phyloP scores from a whole-genome alignment of 768 basidiomycete genomes.

The Butyriboletus loyo region DNA sequence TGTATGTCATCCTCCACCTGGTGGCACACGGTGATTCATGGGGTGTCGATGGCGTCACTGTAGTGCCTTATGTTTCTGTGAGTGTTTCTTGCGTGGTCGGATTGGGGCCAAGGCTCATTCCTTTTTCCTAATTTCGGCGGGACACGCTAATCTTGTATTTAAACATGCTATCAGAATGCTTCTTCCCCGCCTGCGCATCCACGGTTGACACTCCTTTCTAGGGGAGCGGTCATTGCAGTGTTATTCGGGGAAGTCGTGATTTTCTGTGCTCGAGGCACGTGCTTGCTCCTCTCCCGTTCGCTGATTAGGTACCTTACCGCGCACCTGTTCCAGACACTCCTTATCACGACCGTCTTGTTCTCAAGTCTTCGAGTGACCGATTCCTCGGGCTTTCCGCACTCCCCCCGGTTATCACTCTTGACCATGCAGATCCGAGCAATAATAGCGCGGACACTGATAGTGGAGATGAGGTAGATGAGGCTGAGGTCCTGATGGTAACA shows the following conservation, averaged over 20 bases:
- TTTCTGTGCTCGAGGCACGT: constrained; percentile 61
- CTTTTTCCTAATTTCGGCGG: not conserved
- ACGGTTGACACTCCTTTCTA: constrained; percentile 56
- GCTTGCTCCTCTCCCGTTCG: not conserved
- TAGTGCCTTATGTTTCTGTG: constrained; percentile 77
- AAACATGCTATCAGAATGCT: constrained; percentile 45
- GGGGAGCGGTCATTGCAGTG: constrained; percentile 56
- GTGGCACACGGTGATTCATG: constrained; percentile 26
- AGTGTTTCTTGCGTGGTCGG: constrained; percentile 23
- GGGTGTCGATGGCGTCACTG: constrained; percentile 39
- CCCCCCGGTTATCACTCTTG: constrained; percentile 18
- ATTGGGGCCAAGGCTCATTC: not conserved
- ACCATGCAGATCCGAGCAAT: constrained; percentile 15
- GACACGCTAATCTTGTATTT: not conserved
- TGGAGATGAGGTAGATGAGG: constrained; percentile 9
- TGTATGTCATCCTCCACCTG: constrained; percentile 61
- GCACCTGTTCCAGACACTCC: constrained; percentile 49
- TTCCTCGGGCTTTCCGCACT: constrained; percentile 68
- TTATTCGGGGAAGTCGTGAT: constrained; percentile 79
- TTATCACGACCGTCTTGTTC: constrained; percentile 68
- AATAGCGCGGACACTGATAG: constrained; percentile 6
- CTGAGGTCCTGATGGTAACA: constrained; percentile 43
- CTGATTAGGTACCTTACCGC: not conserved
- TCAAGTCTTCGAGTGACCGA: constrained; percentile 66
- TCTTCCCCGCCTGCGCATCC: constrained; percentile 71